phyloP scores from a whole-genome alignment of 306 rosid species.

The Prinsepia uniflora region DNA sequence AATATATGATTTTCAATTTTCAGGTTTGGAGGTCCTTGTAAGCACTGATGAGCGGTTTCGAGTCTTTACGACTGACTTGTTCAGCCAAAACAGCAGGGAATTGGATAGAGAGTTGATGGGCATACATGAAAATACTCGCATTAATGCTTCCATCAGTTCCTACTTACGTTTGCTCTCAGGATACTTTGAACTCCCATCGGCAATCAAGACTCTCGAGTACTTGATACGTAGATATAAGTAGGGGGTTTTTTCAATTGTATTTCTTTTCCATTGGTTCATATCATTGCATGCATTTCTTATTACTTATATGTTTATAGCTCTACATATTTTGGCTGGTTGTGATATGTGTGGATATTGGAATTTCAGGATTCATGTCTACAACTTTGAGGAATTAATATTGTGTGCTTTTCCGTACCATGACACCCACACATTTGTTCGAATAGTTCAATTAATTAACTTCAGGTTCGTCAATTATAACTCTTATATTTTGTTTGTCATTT shows the following conservation, averaged over 20 bases:
- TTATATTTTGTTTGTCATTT: constrained; percentile 17
- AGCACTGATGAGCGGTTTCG: constrained; percentile 56
- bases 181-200: constrained; percentile 49
- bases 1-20: constrained; percentile 7
- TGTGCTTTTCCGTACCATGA: constrained; percentile 88
- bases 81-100: constrained; percentile 58
- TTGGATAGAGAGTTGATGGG: constrained; percentile 74
- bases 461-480: constrained; percentile 45
- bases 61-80: constrained; percentile 62
- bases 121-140: constrained; percentile 54
- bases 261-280: not conserved
- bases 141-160: constrained; percentile 52
- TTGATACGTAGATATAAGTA: constrained; percentile 81
- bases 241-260: constrained; percentile 20
- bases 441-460: constrained; percentile 59
- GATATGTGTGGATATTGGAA: constrained; percentile 16
- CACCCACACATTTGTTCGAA: constrained; percentile 71
- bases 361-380: constrained; percentile 74
- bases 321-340: constrained; percentile 6
- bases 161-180: constrained; percentile 63
- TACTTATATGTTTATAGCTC: not conserved
- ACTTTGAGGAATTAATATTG: constrained; percentile 62
- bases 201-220: constrained; percentile 78
- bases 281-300: not conserved
- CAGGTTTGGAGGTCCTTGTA: constrained; percentile 78